These are phyloP conservation scores for Lepiota brunneoincarnata DNA, from an alignment of 768 basidiomycete genomes.

Conservation along the genomic window DNA sequence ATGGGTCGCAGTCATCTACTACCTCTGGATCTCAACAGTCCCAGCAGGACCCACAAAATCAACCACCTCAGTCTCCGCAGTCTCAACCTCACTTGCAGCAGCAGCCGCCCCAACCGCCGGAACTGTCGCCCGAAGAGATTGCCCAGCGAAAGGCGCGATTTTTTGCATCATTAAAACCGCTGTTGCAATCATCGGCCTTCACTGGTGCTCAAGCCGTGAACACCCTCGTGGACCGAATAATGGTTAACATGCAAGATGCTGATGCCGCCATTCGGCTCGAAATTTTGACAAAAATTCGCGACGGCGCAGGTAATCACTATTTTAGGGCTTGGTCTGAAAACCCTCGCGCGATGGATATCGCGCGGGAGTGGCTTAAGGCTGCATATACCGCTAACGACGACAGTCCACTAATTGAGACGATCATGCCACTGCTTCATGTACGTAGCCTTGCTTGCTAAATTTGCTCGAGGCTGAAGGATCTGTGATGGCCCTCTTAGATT, in stretches of 20 bases:
- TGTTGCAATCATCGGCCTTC: slow-evolving; percentile 58
- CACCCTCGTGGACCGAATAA: slow-evolving; percentile 55
- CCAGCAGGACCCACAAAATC: slow-evolving; percentile 14
- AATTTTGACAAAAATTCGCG: slow-evolving; percentile 77
- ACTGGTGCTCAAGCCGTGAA: slow-evolving; percentile 68
- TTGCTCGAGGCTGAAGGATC: slow-evolving; percentile 6
- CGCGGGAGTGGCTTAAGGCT: slow-evolving; percentile 79
- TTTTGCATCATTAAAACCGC: slow-evolving; percentile 46
- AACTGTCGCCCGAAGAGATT: slow-evolving; percentile 32
- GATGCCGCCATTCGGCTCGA: slow-evolving; percentile 66
- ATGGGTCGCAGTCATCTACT: slow-evolving; percentile 18
- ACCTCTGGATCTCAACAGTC: slow-evolving; percentile 18
- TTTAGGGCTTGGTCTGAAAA: slow-evolving; percentile 87
- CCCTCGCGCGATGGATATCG: slow-evolving; percentile 67
- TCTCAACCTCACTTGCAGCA: slow-evolving; percentile 15
- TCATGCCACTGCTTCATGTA: slow-evolving; percentile 87
- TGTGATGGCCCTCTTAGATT: slow-evolving; percentile 45
- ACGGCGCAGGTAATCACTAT: slow-evolving; percentile 83
- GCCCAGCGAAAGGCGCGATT: slow-evolving; percentile 59
- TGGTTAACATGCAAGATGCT: slow-evolving; percentile 59
- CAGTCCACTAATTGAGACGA: slow-evolving; percentile 64
- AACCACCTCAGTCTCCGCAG: slow-evolving; percentile 10
- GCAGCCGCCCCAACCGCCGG: slow-evolving; percentile 21
- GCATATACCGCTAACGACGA: slow-evolving; percentile 49
- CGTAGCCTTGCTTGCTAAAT: slow-evolving; percentile 30